Percentiles rank a stretch among this genome's conserved stretches.
Evolutionary conservation across 202 grass and related monocot species (phyloP).

Genomic region (Dendrocalamus latiflorus): DNA sequence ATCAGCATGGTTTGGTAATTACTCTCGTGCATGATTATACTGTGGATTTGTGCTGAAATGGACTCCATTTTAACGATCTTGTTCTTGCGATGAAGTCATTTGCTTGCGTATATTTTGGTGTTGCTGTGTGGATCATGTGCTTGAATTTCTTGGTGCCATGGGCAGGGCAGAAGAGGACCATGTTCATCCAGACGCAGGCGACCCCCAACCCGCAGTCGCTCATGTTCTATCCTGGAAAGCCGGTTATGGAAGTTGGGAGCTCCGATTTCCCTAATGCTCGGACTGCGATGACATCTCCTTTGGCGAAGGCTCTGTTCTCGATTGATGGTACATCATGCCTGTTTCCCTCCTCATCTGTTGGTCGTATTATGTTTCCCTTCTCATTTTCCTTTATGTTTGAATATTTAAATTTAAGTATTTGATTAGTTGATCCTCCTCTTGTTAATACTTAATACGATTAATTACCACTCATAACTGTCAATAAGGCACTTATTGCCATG

Average conservation of each 20-base stretch:
- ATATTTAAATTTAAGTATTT: not conserved
- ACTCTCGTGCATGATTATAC: not conserved
- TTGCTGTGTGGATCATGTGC: not conserved
- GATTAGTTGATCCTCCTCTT: not conserved
- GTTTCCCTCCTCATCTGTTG: not conserved
- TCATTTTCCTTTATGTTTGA: not conserved
- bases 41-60: not conserved
- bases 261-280: slow-evolving; percentile 88
- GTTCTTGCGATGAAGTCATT: not conserved
- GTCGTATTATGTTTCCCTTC: not conserved
- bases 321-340: slow-evolving; percentile 61
- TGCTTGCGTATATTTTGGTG: not conserved
- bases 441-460: not conserved
- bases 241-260: slow-evolving; percentile 95
- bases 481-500: not conserved
- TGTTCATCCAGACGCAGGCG: slow-evolving; percentile 99
- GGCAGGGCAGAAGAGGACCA: slow-evolving; percentile 84
- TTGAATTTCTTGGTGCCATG: not conserved
- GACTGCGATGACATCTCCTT: slow-evolving; percentile 67
- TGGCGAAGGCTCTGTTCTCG: slow-evolving; percentile 73
- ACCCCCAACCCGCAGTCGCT: slow-evolving; percentile 87
- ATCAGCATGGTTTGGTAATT: not conserved
- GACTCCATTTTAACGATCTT: not conserved
- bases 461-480: not conserved
- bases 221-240: slow-evolving; percentile 97